Evolutionary conservation across 345 rosid genomes (phyloP).

Genomic region (Eutrema yunnanense): DNA sequence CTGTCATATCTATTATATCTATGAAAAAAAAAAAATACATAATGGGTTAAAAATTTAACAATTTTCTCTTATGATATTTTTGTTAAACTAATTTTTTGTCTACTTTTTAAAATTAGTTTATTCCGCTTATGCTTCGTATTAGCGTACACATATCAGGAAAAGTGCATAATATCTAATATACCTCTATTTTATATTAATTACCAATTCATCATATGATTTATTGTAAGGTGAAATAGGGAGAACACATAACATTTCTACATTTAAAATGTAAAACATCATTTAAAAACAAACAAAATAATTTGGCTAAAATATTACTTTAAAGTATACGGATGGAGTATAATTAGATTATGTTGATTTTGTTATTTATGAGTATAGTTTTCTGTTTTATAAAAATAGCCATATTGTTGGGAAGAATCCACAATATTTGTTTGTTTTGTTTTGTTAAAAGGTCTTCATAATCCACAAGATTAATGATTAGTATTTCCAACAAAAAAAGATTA

Average conservation of each 20-base stretch:
- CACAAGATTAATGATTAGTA: background rate
- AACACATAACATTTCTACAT: background rate
- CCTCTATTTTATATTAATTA: background rate
- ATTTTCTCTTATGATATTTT: background rate
- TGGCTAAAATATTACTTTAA: too few relatives aligned
- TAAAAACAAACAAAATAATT: background rate
- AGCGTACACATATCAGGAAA: background rate
- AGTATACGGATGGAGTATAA: background rate
- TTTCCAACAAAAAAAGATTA: background rate
- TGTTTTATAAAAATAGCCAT: background rate
- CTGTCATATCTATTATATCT: background rate
- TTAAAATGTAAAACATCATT: background rate
- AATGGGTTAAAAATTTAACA: background rate
- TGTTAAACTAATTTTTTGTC: background rate
- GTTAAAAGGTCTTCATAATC: background rate
- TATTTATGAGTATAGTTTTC: background rate
- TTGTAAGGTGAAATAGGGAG: too few relatives aligned
- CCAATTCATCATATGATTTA: background rate
- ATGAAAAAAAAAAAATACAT: background rate
- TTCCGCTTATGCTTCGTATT: background rate
- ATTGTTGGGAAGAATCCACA: background rate
- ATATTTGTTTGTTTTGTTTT: too few relatives aligned
- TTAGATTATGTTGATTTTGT: background rate
- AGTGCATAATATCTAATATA: background rate
- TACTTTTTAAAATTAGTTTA: background rate